A percentile compares a stretch with the other conserved stretches of the same genome.
Conservation (phyloP, 1,139 yeast species). For the Candida pseudoviswanathii region DNA sequence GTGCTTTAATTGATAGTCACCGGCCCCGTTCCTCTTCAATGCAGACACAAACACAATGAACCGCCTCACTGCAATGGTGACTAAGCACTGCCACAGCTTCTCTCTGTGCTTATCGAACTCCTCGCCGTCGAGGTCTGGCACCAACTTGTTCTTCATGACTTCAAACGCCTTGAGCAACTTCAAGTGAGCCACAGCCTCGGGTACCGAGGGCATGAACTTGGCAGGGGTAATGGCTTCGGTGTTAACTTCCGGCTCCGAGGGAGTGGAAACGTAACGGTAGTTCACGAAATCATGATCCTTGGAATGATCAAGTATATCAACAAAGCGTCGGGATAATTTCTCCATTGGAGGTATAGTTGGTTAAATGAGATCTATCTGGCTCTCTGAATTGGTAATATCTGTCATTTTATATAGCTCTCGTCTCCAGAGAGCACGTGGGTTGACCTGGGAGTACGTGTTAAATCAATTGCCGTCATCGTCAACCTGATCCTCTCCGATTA, state of each 20-base stretch:
- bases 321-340: background rate
- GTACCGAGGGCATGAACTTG: background rate
- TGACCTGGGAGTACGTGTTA: too few relatives aligned
- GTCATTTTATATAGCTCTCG: too few relatives aligned
- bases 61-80: constrained; percentile 31
- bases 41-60: constrained; percentile 30
- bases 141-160: constrained; percentile 21
- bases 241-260: background rate
- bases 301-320: constrained; percentile 3
- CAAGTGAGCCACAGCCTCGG: constrained; percentile 27
- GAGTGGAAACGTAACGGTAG: background rate
- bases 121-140: constrained; percentile 8
- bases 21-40: constrained; percentile 10
- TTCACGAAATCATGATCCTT: background rate
- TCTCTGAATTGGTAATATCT: too few relatives aligned
- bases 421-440: too few relatives aligned
- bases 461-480: too few relatives aligned
- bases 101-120: constrained; percentile 17
- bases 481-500: too few relatives aligned
- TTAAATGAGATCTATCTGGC: too few relatives aligned
- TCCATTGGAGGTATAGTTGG: too few relatives aligned
- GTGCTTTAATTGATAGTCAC: background rate
- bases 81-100: constrained; percentile 29
- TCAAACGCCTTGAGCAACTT: constrained; percentile 32
- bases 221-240: background rate